Evolutionary conservation across 192 early-diverging fungal genomes (phyloP).

Genomic region (Gryganskiella cystojenkinii): DNA sequence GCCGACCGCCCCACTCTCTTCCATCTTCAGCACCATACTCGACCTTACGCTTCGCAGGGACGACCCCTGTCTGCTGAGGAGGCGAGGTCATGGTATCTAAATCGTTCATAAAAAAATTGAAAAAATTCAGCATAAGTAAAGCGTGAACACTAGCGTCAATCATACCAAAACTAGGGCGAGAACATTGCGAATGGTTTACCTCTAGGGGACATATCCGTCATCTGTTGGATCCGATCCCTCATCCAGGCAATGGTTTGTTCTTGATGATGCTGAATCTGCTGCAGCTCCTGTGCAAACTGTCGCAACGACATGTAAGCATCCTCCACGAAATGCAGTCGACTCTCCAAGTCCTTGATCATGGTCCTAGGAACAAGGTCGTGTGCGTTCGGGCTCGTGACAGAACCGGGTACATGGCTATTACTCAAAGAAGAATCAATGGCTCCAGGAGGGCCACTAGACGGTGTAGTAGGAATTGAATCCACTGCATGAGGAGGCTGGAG

Average conservation of each 20-base stretch:
- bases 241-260: slow-evolving; percentile 50
- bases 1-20: slow-evolving; percentile 31
- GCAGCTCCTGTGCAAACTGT: slow-evolving; percentile 40
- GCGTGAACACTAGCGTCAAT: too few species aligned
- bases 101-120: too few species aligned
- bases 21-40: slow-evolving; percentile 29
- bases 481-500: too few species aligned
- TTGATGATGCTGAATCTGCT: slow-evolving; percentile 30
- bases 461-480: too few species aligned
- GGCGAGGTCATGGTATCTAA: slow-evolving; percentile 37
- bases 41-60: slow-evolving; percentile 44
- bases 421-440: background rate
- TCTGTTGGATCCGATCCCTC: slow-evolving; percentile 41
- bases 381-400: slow-evolving; percentile 6
- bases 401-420: background rate
- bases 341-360: slow-evolving; percentile 19
- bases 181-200: background rate
- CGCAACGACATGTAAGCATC: slow-evolving; percentile 44
- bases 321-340: slow-evolving; percentile 36
- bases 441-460: too few species aligned
- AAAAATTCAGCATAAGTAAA: background rate
- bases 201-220: slow-evolving; percentile 27
- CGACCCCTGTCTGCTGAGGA: slow-evolving; percentile 21
- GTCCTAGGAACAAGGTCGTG: slow-evolving; percentile 31
- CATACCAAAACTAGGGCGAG: background rate